Conservation (phyloP, 805 yeast genomes). For the Metschnikowia chrysomelidarum region DNA sequence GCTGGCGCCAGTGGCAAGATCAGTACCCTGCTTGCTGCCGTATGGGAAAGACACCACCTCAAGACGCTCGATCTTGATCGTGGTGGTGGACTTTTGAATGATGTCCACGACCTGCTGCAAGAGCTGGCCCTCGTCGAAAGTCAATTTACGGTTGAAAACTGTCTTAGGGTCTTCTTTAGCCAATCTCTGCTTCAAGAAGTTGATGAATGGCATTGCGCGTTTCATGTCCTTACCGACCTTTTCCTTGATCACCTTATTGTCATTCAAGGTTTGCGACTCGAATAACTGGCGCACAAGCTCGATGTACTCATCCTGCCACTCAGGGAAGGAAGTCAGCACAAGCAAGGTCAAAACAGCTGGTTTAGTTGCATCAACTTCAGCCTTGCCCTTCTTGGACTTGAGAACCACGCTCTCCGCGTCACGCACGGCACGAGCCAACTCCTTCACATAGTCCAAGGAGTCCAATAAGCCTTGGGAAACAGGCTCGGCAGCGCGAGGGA, state of each 20-base stretch:
- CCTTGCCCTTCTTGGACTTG: slow-evolving; percentile 79
- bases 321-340: slow-evolving; percentile 77
- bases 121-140: slow-evolving; percentile 73
- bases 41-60: slow-evolving; percentile 61
- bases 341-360: slow-evolving; percentile 74
- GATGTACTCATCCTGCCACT: slow-evolving; percentile 60
- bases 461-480: slow-evolving; percentile 60
- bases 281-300: slow-evolving; percentile 74
- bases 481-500: slow-evolving; percentile 77
- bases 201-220: slow-evolving; percentile 97
- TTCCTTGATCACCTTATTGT: slow-evolving; percentile 60
- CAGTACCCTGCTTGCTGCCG: slow-evolving; percentile 62
- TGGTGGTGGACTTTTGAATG: slow-evolving; percentile 64
- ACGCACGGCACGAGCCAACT: slow-evolving; percentile 78
- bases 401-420: slow-evolving; percentile 86
- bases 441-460: slow-evolving; percentile 77
- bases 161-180: slow-evolving; percentile 63
- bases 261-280: slow-evolving; percentile 60
- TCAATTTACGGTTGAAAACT: slow-evolving; percentile 87
- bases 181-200: slow-evolving; percentile 79
- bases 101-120: slow-evolving; percentile 55
- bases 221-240: slow-evolving; percentile 87
- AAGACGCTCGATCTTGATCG: slow-evolving; percentile 49
- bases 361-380: slow-evolving; percentile 69
- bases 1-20: slow-evolving; percentile 65